These are phyloP conservation scores for Lophiotrema nucula DNA, from an alignment of 495 filamentous ascomycete species.

Conservation along the genomic window DNA sequence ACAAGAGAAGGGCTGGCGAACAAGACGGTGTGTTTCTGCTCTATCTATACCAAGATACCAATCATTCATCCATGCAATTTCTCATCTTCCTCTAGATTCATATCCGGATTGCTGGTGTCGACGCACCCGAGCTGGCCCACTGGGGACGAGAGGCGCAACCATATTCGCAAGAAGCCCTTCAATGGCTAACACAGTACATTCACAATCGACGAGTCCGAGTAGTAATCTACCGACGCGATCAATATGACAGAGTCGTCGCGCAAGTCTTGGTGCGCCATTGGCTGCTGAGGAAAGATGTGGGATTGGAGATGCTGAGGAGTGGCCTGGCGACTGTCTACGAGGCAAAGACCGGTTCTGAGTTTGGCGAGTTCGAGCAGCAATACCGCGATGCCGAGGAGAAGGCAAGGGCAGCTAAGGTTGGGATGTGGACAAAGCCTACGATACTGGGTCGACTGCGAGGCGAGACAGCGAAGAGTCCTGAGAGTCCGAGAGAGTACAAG, in stretches of 20 bases:
- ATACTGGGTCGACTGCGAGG: slow-evolving; percentile 32
- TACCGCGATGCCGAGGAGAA: slow-evolving; percentile 70
- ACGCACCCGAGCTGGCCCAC: slow-evolving; percentile 89
- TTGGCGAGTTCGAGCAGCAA: slow-evolving; percentile 63
- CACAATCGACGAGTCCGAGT: slow-evolving; percentile 71
- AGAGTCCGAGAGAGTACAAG: slow-evolving; percentile 88
- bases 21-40: slow-evolving; percentile 72
- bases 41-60: neutral
- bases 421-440: slow-evolving; percentile 65
- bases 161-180: slow-evolving; percentile 71
- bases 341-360: slow-evolving; percentile 82
- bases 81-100: slow-evolving; percentile 55
- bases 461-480: slow-evolving; percentile 49
- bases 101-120: slow-evolving; percentile 83
- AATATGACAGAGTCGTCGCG: slow-evolving; percentile 87
- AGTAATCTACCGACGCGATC: slow-evolving; percentile 77
- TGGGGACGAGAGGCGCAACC: slow-evolving; percentile 89
- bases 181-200: slow-evolving; percentile 75
- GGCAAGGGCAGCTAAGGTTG: slow-evolving; percentile 66
- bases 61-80: neutral
- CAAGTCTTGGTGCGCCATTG: slow-evolving; percentile 70
- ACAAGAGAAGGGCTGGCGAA: slow-evolving; percentile 66
- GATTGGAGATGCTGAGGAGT: slow-evolving; percentile 78
- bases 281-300: slow-evolving; percentile 71
- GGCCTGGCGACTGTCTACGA: slow-evolving; percentile 91